A percentile compares a stretch with the other conserved stretches of the same genome.
Conservation (phyloP, 2,329 filamentous ascomycete genomes). For the Pezicula rhizophila region DNA sequence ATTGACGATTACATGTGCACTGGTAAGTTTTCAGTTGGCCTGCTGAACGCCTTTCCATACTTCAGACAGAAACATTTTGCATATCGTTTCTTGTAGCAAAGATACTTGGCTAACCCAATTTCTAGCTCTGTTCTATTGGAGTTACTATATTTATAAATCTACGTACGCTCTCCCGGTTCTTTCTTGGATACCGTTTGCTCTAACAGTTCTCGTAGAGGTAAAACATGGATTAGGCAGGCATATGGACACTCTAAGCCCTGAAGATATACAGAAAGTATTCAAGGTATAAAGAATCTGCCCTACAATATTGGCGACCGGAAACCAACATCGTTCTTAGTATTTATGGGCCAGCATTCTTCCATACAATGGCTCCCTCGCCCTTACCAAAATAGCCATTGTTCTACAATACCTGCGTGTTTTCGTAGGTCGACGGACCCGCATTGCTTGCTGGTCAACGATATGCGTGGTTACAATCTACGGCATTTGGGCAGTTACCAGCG, state of each 20-base stretch:
- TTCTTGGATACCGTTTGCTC: background rate
- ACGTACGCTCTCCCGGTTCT: background rate
- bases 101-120: background rate
- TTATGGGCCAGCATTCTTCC: conserved; percentile 29
- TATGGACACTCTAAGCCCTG: conserved; percentile 9
- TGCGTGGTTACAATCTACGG: conserved; percentile 8
- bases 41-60: background rate
- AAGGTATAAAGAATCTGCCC: conserved; percentile 14
- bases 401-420: conserved; percentile 36
- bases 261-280: conserved; percentile 16
- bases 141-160: conserved; percentile 2
- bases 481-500: conserved; percentile 5
- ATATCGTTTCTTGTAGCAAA: background rate
- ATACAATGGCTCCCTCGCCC: conserved; percentile 29
- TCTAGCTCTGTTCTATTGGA: conserved; percentile 4
- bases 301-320: conserved; percentile 7
- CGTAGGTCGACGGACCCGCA: conserved; percentile 17
- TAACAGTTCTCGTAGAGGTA: conserved; percentile 15
- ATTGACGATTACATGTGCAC: conserved; percentile 9
- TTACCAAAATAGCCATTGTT: conserved; percentile 32
- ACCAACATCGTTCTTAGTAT: conserved; percentile 11
- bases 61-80: no score
- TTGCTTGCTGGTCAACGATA: conserved; percentile 9
- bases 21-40: conserved; percentile 8
- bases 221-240: conserved; percentile 21